Percentiles rank a stretch among this genome's conserved stretches.
phyloP scores from a whole-genome alignment of 148 eudicot genomes.

The Spergularia bocconei region DNA sequence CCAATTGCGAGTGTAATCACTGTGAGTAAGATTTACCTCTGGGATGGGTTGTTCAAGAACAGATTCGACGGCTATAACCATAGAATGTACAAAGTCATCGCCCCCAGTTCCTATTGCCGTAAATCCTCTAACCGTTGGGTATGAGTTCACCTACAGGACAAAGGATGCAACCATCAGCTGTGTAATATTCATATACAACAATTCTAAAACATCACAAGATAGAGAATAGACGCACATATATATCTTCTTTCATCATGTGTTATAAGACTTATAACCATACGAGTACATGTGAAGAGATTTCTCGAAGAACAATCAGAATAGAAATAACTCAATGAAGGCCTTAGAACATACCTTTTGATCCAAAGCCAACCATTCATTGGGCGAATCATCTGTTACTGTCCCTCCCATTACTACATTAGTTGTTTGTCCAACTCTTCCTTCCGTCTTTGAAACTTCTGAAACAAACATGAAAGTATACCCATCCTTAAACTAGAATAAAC shows the following conservation, averaged over 20 bases:
- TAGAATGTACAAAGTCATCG: constrained; percentile 92
- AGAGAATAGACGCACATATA: background rate
- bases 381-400: constrained; percentile 79
- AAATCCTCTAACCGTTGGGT: constrained; percentile 88
- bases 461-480: constrained; percentile 17
- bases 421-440: constrained; percentile 93
- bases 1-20: background rate
- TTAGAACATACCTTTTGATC: constrained; percentile 66
- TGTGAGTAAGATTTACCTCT: constrained; percentile 43
- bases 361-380: constrained; percentile 77
- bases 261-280: no score
- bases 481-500: background rate
- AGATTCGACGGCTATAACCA: constrained; percentile 94
- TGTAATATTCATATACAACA: background rate
- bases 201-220: background rate
- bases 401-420: constrained; percentile 92
- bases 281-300: background rate
- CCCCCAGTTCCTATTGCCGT: constrained; percentile 97
- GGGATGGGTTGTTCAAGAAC: constrained; percentile 80
- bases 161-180: background rate
- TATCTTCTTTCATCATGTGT: background rate
- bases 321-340: background rate
- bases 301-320: background rate
- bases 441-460: constrained; percentile 89
- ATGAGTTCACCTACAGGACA: constrained; percentile 61